Conservation (phyloP, 108 stramenopile genomes). For the Skeletonema costatum region DNA sequence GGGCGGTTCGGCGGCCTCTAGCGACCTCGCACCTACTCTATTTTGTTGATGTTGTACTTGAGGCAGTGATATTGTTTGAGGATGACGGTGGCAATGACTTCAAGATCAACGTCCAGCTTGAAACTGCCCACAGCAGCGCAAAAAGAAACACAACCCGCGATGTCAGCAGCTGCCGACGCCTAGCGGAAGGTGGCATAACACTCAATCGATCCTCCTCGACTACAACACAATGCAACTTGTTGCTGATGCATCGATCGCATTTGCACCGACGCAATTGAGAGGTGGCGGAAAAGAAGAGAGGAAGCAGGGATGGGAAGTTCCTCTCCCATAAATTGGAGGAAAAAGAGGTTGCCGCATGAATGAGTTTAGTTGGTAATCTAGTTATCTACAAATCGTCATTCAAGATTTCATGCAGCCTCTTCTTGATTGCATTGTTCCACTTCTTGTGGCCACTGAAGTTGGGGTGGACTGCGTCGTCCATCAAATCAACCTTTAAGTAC, state of each 20-base stretch:
- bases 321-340: too few relatives aligned
- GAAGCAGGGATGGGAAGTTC: too few relatives aligned
- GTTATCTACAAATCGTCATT: slow-evolving; percentile 10
- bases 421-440: slow-evolving; percentile 49
- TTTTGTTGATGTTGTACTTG: neutral
- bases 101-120: neutral
- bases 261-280: too few relatives aligned
- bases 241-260: neutral
- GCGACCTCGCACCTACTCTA: neutral
- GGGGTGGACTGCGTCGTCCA: slow-evolving; percentile 41
- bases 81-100: neutral
- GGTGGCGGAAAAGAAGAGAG: too few relatives aligned
- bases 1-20: neutral
- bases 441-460: slow-evolving; percentile 52
- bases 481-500: slow-evolving; percentile 40
- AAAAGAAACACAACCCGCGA: neutral
- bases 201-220: neutral
- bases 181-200: neutral
- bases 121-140: neutral
- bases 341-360: too few relatives aligned
- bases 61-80: too few relatives aligned
- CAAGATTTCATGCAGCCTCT: slow-evolving; percentile 45
- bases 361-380: neutral
- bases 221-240: neutral
- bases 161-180: neutral